Base-by-base conservation (phyloP, 164 flowering plant genomes). In the Akebia trifoliata region DNA sequence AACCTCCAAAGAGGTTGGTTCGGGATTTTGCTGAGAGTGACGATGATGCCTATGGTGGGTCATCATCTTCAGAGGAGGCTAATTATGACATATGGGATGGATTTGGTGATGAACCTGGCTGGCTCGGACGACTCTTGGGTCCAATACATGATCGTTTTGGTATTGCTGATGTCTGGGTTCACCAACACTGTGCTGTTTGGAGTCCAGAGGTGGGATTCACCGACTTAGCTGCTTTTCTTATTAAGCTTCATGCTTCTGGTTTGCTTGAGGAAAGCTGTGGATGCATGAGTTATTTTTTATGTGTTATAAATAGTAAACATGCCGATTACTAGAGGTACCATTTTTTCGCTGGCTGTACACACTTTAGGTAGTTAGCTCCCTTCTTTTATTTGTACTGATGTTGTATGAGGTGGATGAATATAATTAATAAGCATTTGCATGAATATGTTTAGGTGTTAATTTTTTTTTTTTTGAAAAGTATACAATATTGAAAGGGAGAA, bases 131-230 rank as follows among this genome's bases (percentile, higher is more conserved):
- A 17, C 91, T 87, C 35, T 65, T 90, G 75, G 99, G 99, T 59
- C 99, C 99, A 36, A 75, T 84, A 46, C 74, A 80, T 72, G 99
- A 93, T 71, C 95, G 97, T 36, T 81, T 73, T 62, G 99, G 99
- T 29, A 93, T 93, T 73, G 87, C 96, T 69, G 84, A 96, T 60
- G 83, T 80, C 11, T 93, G 99, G 99, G 96, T 93, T 47, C 99
- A 93, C 78, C 99, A 86, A 61, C 85, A 90, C 51, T 93, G 99
- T 79, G 99, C 99, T 60, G 99, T 93, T 6, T 93, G 99, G 99
- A 93, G 99, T 78, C 99, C 99, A 50, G 97, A 93, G 99, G 99
- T 93, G 54, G 54, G 74, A 2, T 62, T 68, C 54, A 52, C 45
- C 34, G 32, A 44, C 43, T 69, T 26, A 26, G 29, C 52, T 48